A percentile compares a stretch with the other conserved stretches of the same genome.
These are phyloP conservation scores for Condylostoma magnum DNA, from an alignment of 169 alveolate genomes.

Conservation along the genomic window DNA sequence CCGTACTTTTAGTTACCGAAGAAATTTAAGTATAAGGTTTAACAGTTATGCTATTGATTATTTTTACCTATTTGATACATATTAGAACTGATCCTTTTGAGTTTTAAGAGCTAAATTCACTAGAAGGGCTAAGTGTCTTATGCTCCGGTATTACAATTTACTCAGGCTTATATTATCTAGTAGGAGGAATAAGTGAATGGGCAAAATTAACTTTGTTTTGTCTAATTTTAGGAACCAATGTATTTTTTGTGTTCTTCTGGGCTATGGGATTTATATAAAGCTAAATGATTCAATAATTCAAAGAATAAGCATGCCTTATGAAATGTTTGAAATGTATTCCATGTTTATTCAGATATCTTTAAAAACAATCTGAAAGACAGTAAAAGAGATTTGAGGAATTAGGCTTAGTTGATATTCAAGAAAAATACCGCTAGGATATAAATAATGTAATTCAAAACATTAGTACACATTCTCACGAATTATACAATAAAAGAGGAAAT, in stretches of 20 bases:
- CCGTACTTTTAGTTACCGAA: conserved; percentile 29
- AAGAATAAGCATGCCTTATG: too few relatives aligned
- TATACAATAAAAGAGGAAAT: too few relatives aligned
- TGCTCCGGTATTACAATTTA: conserved; percentile 35
- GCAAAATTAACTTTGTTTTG: not conserved
- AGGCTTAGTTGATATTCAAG: too few relatives aligned
- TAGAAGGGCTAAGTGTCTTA: conserved; percentile 23
- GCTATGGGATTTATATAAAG: too few relatives aligned
- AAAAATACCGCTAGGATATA: too few relatives aligned
- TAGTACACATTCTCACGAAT: too few relatives aligned
- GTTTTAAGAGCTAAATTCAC: conserved; percentile 16
- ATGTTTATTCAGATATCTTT: too few relatives aligned
- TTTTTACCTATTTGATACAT: conserved; percentile 24
- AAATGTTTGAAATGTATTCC: too few relatives aligned
- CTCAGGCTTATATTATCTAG: conserved; percentile 35
- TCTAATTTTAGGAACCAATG: not conserved
- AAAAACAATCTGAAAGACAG: too few relatives aligned
- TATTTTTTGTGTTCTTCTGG: not conserved
- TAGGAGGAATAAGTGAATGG: not conserved
- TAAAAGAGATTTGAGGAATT: too few relatives aligned
- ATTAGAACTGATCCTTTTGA: conserved; percentile 29
- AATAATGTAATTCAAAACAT: too few relatives aligned
- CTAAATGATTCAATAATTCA: too few relatives aligned
- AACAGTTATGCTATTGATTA: conserved; percentile 22
- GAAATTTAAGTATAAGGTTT: conserved; percentile 32